A percentile compares a stretch with the other conserved stretches of the same genome.
These are phyloP conservation scores for Botrytis aclada DNA, from an alignment of 2,329 filamentous ascomycete genomes.

Conservation along the genomic window DNA sequence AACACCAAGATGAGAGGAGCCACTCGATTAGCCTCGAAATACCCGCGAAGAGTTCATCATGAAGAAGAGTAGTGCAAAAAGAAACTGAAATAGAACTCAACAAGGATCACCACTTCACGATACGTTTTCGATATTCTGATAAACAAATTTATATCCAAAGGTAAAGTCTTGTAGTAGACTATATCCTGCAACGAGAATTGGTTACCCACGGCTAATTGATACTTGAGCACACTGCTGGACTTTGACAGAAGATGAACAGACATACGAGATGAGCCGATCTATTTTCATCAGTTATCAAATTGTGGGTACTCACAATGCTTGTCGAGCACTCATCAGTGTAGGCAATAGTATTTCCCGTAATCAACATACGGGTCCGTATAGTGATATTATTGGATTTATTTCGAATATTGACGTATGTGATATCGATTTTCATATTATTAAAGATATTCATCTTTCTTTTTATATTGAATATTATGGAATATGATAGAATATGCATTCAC, in stretches of 20 bases:
- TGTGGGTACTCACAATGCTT: neutral
- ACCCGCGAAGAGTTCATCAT: neutral
- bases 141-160: neutral
- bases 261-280: neutral
- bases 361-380: too few relatives aligned
- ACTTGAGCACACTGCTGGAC: neutral
- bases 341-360: too few relatives aligned
- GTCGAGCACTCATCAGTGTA: neutral
- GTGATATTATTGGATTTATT: too few relatives aligned
- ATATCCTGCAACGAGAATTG: neutral
- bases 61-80: neutral
- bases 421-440: too few relatives aligned
- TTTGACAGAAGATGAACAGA: neutral
- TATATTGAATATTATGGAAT: too few relatives aligned
- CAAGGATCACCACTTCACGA: too few relatives aligned
- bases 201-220: neutral
- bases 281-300: neutral
- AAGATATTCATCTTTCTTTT: too few relatives aligned
- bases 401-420: too few relatives aligned
- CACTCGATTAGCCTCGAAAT: neutral
- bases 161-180: neutral
- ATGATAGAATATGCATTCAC: too few relatives aligned
- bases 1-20: neutral
- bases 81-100: too few relatives aligned
- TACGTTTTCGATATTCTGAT: too few relatives aligned